phyloP scores from a whole-genome alignment of 768 basidiomycete genomes.

The Neoboletus brunneissimus region DNA sequence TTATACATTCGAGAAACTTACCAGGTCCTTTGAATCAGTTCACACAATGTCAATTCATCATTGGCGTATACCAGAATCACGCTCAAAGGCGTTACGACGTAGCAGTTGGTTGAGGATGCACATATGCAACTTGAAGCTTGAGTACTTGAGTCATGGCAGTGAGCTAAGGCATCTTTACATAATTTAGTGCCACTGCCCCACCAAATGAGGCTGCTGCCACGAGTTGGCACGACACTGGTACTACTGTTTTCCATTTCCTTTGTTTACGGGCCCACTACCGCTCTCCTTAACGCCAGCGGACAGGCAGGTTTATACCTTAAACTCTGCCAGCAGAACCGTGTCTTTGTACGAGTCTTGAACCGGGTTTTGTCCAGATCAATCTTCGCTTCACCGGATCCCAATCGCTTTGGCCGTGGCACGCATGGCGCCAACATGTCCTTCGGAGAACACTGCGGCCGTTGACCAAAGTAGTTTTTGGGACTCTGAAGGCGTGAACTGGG shows the following conservation, averaged over 20 bases:
- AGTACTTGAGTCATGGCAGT: no score
- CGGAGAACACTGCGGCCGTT: slow-evolving; percentile 44
- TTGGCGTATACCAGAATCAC: neutral
- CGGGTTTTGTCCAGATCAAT: neutral
- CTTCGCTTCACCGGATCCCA: neutral
- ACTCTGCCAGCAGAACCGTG: slow-evolving; percentile 1
- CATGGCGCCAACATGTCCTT: slow-evolving; percentile 42
- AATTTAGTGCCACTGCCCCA: neutral
- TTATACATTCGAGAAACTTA: neutral
- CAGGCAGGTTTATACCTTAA: slow-evolving; percentile 5
- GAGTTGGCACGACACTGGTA: no score
- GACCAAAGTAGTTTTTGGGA: slow-evolving; percentile 69
- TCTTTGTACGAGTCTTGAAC: slow-evolving; percentile 7
- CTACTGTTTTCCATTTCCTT: neutral
- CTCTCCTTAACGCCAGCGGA: slow-evolving; percentile 1
- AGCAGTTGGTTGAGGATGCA: neutral
- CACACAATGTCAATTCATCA: neutral
- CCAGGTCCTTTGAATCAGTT: neutral
- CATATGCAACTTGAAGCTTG: no score
- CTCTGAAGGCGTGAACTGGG: slow-evolving; percentile 52
- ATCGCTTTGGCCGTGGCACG: neutral
- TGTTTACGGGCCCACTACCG: neutral
- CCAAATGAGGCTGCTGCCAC: neutral
- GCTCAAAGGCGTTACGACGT: neutral
- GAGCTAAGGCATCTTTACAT: neutral